phyloP scores from a whole-genome alignment of 2,329 filamentous ascomycete species.

The Tolypocladium sp. region DNA sequence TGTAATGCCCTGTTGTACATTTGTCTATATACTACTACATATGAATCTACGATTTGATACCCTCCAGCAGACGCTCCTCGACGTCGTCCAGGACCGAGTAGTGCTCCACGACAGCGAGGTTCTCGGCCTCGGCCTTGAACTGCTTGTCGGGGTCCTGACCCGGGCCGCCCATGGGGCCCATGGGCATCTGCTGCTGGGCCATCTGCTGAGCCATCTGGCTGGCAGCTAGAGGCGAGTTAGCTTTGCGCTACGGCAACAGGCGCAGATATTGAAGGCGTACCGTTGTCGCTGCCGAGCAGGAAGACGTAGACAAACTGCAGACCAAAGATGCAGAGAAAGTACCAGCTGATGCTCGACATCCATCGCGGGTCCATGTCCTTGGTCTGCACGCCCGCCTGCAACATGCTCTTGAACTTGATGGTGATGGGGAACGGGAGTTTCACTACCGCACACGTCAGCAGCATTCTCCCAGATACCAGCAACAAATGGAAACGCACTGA shows the following conservation, averaged over 20 bases:
- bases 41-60: conserved; percentile 30
- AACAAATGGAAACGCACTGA: conserved; percentile 50
- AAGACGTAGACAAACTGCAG: conserved; percentile 97
- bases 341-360: conserved; percentile 98
- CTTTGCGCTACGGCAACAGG: not conserved
- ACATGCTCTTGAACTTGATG: conserved; percentile 98
- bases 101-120: conserved; percentile 89
- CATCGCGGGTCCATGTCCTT: conserved; percentile 94
- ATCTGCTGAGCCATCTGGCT: conserved; percentile 90
- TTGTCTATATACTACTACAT: conserved; percentile 1
- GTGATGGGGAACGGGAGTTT: conserved; percentile 96
- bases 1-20: conserved; percentile 10
- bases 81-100: conserved; percentile 84
- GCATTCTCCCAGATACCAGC: not conserved
- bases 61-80: conserved; percentile 69
- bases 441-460: conserved; percentile 42
- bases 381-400: conserved; percentile 93
- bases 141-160: conserved; percentile 94
- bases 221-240: conserved; percentile 50
- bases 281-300: conserved; percentile 89
- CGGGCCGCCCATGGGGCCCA: conserved; percentile 65
- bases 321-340: conserved; percentile 95
- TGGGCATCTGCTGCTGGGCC: conserved; percentile 48
- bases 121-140: conserved; percentile 87
- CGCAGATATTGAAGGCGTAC: conserved; percentile 42